Evolutionary conservation across 1,139 yeast species (phyloP).

Genomic region (Sugiyamaella japonica): DNA sequence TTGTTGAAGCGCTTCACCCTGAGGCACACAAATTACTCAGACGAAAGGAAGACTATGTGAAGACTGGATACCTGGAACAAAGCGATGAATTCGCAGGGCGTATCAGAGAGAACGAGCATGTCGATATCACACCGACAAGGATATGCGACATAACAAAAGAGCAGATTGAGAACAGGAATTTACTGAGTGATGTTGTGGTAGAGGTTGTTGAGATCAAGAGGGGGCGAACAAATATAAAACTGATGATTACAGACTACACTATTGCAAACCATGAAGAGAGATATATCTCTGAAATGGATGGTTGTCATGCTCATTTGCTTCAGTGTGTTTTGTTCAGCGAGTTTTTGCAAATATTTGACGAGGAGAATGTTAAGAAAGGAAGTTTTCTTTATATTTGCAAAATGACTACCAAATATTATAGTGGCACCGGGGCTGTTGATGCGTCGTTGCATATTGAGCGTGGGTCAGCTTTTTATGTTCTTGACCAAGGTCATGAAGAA

Average conservation of each 20-base stretch:
- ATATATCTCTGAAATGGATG: background rate
- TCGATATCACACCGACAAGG: background rate
- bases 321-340: background rate
- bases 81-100: background rate
- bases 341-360: background rate
- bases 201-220: background rate
- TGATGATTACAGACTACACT: background rate
- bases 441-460: background rate
- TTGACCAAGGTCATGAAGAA: background rate
- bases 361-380: background rate
- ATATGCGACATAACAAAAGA: background rate
- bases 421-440: background rate
- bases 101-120: background rate
- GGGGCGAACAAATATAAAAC: background rate
- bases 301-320: background rate
- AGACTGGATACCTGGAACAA: background rate
- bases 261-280: background rate
- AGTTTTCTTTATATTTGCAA: background rate
- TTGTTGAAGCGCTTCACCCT: background rate
- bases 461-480: background rate
- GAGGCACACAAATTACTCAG: background rate
- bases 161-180: background rate
- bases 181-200: background rate
- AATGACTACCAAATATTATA: background rate
- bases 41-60: background rate